Percentiles rank a stretch among this genome's conserved stretches.
Conservation (phyloP, 1,139 yeast species). For the Yamadazyma kanchanaburiensis region DNA sequence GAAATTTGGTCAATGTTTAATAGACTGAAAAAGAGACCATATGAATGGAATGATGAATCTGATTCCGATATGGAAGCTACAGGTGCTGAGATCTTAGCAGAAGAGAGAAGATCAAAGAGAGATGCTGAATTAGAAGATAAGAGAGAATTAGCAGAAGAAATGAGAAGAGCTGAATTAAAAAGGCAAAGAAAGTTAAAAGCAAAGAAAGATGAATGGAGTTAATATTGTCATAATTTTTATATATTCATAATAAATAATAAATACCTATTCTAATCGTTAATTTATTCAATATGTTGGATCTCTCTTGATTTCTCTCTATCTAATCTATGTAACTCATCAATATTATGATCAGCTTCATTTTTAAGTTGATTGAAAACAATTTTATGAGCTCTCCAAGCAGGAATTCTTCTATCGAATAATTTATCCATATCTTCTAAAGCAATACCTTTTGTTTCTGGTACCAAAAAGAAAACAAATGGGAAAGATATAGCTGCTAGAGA, state of each 20-base stretch:
- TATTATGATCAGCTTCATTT: conserved; percentile 14
- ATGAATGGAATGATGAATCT: conserved; percentile 50
- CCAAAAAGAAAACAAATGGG: conserved; percentile 34
- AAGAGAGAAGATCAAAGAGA: conserved; percentile 64
- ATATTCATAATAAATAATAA: no score
- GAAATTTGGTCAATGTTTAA: conserved; percentile 89
- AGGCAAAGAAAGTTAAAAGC: conserved; percentile 20
- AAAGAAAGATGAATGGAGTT: no score
- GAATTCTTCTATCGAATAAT: conserved; percentile 26
- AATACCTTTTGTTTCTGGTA: conserved; percentile 41
- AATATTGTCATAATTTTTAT: no score
- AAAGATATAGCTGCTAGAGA: conserved; percentile 27
- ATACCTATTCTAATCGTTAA: no score
- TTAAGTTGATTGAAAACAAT: conserved; percentile 20
- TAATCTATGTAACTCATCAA: not conserved
- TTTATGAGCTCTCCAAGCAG: conserved; percentile 28
- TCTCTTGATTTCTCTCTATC: no score
- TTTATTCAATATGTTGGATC: no score
- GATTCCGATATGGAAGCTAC: conserved; percentile 92
- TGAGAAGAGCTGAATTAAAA: conserved; percentile 36
- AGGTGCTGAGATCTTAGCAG: conserved; percentile 81
- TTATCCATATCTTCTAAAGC: conserved; percentile 46
- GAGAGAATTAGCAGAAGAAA: conserved; percentile 58
- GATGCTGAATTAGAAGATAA: conserved; percentile 65
- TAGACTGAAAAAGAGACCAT: conserved; percentile 52